Evolutionary conservation across 371 early-diverging fungal species (phyloP).

Genomic region (Phascolomyces articulosus): DNA sequence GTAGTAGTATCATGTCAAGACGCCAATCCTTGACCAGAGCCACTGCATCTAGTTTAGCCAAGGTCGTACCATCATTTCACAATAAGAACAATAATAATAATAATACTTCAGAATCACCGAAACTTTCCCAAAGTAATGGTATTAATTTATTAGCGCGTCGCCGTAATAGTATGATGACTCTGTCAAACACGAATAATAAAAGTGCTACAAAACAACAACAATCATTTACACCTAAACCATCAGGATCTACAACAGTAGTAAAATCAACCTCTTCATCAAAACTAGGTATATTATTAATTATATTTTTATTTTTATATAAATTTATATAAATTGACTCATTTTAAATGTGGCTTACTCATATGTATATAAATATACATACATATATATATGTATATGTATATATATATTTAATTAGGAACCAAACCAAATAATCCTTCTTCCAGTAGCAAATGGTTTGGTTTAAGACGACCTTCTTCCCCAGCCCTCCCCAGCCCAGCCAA

Average conservation of each 20-base stretch:
- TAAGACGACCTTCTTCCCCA: slow-evolving; percentile 2
- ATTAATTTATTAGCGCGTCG: background rate
- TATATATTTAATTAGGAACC: background rate
- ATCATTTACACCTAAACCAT: slow-evolving; percentile 1
- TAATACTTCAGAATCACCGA: slow-evolving; percentile 4
- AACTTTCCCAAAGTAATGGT: background rate
- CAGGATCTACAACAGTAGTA: slow-evolving; percentile 4
- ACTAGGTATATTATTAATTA: background rate
- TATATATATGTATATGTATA: too few relatives aligned
- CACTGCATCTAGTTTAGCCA: slow-evolving; percentile 25
- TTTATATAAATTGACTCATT: too few relatives aligned
- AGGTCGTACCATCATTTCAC: slow-evolving; percentile 21
- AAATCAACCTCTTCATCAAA: slow-evolving; percentile 11
- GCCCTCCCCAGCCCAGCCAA: slow-evolving; percentile 1
- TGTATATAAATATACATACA: too few relatives aligned
- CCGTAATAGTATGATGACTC: slow-evolving; percentile 4
- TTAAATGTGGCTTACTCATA: background rate
- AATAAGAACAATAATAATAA: background rate
- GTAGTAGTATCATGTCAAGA: slow-evolving; percentile 3
- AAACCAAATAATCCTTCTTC: background rate
- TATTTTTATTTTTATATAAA: slow-evolving; percentile 7
- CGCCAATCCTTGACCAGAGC: slow-evolving; percentile 24
- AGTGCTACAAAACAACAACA: background rate
- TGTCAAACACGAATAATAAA: background rate
- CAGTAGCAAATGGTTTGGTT: slow-evolving; percentile 2